Evolutionary conservation across 1,284 basidiomycete genomes (phyloP).

Genomic region (Tremellales sp.): DNA sequence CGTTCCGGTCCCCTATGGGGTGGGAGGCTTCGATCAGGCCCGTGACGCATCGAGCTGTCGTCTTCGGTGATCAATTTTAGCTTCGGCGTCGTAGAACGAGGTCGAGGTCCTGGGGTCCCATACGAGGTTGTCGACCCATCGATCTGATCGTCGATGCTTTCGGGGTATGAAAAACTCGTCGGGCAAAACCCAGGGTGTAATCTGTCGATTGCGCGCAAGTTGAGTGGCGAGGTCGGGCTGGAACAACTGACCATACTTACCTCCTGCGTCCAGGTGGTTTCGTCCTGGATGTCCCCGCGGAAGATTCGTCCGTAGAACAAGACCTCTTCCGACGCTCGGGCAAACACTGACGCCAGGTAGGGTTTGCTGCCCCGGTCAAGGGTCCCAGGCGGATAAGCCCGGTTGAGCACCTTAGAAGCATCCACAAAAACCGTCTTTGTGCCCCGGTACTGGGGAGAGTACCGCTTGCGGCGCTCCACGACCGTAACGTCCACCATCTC

Average conservation of each 20-base stretch:
- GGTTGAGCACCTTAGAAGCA: background rate
- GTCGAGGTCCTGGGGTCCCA: conserved; percentile 3
- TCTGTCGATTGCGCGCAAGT: too few species aligned
- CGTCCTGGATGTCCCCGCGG: conserved; percentile 1
- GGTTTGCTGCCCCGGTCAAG: background rate
- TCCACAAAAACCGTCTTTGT: background rate
- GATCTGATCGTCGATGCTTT: background rate
- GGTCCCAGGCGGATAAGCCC: too few species aligned
- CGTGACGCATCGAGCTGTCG: too few species aligned
- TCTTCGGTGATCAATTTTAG: too few species aligned
- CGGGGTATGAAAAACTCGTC: conserved; percentile 1
- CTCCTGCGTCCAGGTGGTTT: background rate
- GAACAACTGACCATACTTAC: too few species aligned
- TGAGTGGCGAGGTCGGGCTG: too few species aligned
- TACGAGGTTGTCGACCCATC: conserved; percentile 7
- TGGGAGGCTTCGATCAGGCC: too few species aligned
- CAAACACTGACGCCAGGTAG: conserved; percentile 1
- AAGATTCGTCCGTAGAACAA: conserved; percentile 9
- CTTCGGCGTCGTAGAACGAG: too few species aligned
- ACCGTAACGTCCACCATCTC: background rate
- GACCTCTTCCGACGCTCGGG: conserved; percentile 2
- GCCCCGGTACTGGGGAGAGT: background rate
- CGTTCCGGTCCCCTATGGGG: too few species aligned
- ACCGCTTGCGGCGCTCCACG: background rate
- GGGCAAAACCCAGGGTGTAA: background rate